Evolutionary conservation across 2,329 filamentous ascomycete genomes (phyloP), one percentile per base, ranked within the genome.

Genomic region (Apiospora marii): DNA sequence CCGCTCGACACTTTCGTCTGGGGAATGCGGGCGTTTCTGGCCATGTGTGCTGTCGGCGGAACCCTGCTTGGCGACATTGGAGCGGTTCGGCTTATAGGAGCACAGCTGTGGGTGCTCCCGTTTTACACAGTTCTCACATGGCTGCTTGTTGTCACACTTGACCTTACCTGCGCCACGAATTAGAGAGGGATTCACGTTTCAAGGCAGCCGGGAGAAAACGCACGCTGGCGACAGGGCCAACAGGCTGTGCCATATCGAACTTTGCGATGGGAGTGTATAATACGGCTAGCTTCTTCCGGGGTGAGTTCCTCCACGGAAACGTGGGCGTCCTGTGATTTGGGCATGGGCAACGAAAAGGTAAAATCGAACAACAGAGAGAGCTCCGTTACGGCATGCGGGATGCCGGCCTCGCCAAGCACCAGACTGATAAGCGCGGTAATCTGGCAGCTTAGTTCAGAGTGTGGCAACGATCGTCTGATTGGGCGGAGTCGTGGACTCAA

Each of bases 161-260:
- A 92, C 90, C 81, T 92, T 92, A 75, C 58, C 58, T 64, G 58
- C 58, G 58, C 22, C 22, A 14, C 19, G 58, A 13, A 64, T 64
- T 64, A 64, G 58, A 64, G 34, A 41, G 3, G 10, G 53, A 30
- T n/a, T 64, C 58, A 64, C 58, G 34, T n/a, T 64, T n/a, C 10
- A 41, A 22, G 34, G 3, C 3, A n/a, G 58, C 2, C 30, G 58
- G 34, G 58, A 41, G 34, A 64, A 41, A 19, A 64, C 58, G 58
- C 58, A 64, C 90, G 86, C 80, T 92, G 90, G 67, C 90, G 86
- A 78, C 90, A 92, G 16, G 90, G 90, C 90, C 90, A 92, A 77
- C 90, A 92, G 5, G 89, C 89, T 58, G 89, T 91, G 92, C 90
- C 90, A 81, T 92, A 92, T 78, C 90, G 87, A 72, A 92, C 90